phyloP scores from a whole-genome alignment of 2,329 filamentous ascomycete species.

The Arthrocladium fulminans region DNA sequence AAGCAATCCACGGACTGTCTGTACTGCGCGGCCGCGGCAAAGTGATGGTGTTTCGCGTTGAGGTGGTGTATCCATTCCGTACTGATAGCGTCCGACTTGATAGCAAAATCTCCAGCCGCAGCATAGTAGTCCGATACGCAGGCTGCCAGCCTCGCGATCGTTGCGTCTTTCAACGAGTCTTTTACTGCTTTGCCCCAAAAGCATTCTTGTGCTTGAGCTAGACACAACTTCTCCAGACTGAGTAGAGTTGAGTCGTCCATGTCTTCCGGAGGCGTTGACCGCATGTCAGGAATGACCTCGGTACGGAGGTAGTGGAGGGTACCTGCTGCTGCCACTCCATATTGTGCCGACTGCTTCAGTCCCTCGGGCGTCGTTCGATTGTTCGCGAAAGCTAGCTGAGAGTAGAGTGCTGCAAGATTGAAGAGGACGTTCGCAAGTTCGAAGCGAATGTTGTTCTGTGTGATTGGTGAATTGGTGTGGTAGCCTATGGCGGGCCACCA shows the following conservation, averaged over 20 bases:
- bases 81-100: constrained; percentile 81
- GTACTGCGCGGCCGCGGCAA: constrained; percentile 90
- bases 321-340: constrained; percentile 80
- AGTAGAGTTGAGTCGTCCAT: constrained; percentile 87
- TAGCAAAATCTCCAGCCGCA: constrained; percentile 70
- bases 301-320: constrained; percentile 70
- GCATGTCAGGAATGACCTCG: constrained; percentile 70
- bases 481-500: constrained; percentile 95
- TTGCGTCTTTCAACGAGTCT: constrained; percentile 83
- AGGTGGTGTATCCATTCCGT: constrained; percentile 97
- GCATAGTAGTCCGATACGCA: constrained; percentile 88
- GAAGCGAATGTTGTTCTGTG: constrained; percentile 61
- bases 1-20: constrained; percentile 81
- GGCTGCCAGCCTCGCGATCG: constrained; percentile 82
- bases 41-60: constrained; percentile 94
- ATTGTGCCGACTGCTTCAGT: constrained; percentile 78
- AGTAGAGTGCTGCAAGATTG: constrained; percentile 89
- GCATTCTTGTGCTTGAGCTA: constrained; percentile 92
- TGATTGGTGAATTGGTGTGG: constrained; percentile 51
- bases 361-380: constrained; percentile 72
- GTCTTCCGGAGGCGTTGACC: constrained; percentile 79
- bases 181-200: constrained; percentile 98
- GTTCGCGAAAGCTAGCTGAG: constrained; percentile 74
- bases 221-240: constrained; percentile 69
- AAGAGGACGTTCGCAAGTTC: constrained; percentile 88